Evolutionary conservation across 257 asterid genomes (phyloP).

Genomic region (Ligustrum vulgare): DNA sequence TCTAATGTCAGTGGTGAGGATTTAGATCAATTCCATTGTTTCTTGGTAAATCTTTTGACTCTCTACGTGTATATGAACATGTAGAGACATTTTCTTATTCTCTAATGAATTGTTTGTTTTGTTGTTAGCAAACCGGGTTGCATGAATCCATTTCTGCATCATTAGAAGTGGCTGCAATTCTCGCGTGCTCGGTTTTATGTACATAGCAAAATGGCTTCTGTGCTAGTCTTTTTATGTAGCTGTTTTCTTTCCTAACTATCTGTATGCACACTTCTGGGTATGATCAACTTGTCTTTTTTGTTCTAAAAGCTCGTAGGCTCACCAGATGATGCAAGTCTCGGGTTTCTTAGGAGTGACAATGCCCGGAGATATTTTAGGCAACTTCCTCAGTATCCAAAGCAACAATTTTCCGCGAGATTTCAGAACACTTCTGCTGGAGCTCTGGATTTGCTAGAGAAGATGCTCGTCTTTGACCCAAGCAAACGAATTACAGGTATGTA

Average conservation of each 20-base stretch:
- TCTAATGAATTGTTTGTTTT: no score
- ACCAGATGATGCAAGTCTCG: constrained; percentile 60
- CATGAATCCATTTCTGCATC: no score
- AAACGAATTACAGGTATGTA: constrained; percentile 51
- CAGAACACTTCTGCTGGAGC: constrained; percentile 51
- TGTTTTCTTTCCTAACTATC: background rate
- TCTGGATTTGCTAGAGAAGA: constrained; percentile 53
- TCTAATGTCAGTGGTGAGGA: background rate
- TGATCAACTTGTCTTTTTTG: background rate
- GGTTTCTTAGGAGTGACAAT: constrained; percentile 56
- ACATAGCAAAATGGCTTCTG: background rate
- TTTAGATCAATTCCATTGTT: background rate
- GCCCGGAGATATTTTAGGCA: constrained; percentile 57
- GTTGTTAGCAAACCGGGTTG: no score
- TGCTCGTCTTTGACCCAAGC: constrained; percentile 60
- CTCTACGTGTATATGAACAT: background rate
- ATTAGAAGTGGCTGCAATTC: background rate
- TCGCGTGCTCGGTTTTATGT: background rate
- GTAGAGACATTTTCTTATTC: background rate
- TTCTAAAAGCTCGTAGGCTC: constrained; percentile 53
- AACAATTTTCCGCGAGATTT: constrained; percentile 50
- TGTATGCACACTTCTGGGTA: background rate
- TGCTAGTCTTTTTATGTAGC: background rate
- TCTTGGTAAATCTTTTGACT: background rate
- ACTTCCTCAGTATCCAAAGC: constrained; percentile 56